Conservation (phyloP, 805 yeast species). For the Ogataea sp. region DNA sequence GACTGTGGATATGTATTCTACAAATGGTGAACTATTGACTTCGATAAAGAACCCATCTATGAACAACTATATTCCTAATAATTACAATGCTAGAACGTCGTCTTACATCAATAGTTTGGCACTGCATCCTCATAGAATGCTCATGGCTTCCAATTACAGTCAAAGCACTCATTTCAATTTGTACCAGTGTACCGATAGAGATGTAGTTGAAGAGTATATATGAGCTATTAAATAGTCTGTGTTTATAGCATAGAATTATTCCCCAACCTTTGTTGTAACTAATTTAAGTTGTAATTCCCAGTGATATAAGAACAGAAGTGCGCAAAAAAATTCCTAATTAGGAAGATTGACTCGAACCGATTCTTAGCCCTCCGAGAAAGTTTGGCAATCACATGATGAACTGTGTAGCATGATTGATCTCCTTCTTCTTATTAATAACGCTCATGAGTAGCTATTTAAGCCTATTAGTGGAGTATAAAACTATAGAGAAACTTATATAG, state of each 20-base stretch:
- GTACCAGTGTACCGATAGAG: constrained; percentile 43
- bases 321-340: neutral
- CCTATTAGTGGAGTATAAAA: too few species aligned
- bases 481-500: too few species aligned
- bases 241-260: too few species aligned
- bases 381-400: too few species aligned
- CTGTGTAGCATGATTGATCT: too few species aligned
- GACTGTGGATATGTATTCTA: constrained; percentile 73
- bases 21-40: constrained; percentile 68
- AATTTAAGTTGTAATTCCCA: too few species aligned
- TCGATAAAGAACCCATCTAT: constrained; percentile 33
- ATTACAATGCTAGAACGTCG: constrained; percentile 15
- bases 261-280: too few species aligned
- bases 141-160: constrained; percentile 76
- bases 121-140: constrained; percentile 93
- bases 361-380: too few species aligned
- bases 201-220: constrained; percentile 10
- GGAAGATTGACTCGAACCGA: neutral
- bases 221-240: neutral
- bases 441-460: too few species aligned
- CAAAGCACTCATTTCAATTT: constrained; percentile 69
- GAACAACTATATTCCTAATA: neutral
- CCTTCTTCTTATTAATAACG: too few species aligned
- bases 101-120: constrained; percentile 57
- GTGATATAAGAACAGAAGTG: too few species aligned